These are phyloP conservation scores for Chaetoceros tenuissimus DNA, from an alignment of 108 stramenopile genomes.

Conservation along the genomic window DNA sequence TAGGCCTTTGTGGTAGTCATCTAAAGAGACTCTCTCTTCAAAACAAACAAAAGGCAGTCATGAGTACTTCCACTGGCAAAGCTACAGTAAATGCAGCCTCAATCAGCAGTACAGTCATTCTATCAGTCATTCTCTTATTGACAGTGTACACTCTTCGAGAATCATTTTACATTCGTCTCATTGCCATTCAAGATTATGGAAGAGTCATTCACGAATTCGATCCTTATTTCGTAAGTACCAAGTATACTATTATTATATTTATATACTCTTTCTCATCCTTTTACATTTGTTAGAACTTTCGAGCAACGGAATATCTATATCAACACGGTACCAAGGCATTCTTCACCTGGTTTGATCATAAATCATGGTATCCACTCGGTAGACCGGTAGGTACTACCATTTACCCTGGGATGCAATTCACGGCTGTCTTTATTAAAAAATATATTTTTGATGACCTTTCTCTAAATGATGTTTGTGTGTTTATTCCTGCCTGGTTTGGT, in stretches of 20 bases:
- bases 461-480: conserved; percentile 86
- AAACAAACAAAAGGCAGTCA: no score
- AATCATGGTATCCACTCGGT: conserved; percentile 95
- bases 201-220: conserved; percentile 98
- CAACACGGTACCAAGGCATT: conserved; percentile 64
- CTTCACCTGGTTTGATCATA: conserved; percentile 86
- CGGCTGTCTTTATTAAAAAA: conserved; percentile 80
- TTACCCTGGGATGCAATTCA: conserved; percentile 97
- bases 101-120: no score
- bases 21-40: no score
- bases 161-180: conserved; percentile 81
- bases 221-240: conserved; percentile 88
- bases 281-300: not conserved
- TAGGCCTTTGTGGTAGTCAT: no score
- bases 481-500: conserved; percentile 90
- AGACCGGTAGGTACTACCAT: conserved; percentile 97
- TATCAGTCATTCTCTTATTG: no score
- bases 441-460: conserved; percentile 49
- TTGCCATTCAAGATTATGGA: conserved; percentile 87
- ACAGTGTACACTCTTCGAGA: no score
- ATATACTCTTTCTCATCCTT: not conserved
- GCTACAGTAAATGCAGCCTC: no score
- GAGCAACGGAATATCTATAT: conserved; percentile 74
- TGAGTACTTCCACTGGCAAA: no score
- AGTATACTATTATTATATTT: no score